These are phyloP conservation scores for Nitzschia sp. DNA, from an alignment of 108 stramenopile species.

Conservation along the genomic window DNA sequence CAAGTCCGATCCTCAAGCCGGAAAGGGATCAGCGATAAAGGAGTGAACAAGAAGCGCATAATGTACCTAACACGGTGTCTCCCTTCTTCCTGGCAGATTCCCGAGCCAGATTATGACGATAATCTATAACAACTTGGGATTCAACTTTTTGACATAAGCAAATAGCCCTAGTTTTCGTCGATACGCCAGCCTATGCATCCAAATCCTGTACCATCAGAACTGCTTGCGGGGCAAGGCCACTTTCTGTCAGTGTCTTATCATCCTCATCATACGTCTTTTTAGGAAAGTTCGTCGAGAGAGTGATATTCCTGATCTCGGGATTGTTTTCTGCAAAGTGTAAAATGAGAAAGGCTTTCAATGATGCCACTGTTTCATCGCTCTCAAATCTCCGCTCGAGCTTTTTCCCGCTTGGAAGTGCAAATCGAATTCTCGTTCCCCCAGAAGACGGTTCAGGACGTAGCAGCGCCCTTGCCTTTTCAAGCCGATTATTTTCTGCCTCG, in stretches of 20 bases:
- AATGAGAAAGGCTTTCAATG: conserved; percentile 68
- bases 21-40: background rate
- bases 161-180: no score
- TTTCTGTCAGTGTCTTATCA: conserved; percentile 61
- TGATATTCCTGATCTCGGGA: conserved; percentile 50
- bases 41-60: conserved; percentile 3
- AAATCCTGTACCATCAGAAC: conserved; percentile 90
- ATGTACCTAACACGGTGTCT: background rate
- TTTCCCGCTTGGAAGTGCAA: conserved; percentile 75
- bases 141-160: no score
- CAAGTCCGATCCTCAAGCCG: conserved; percentile 8
- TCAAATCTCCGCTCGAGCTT: conserved; percentile 78
- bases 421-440: conserved; percentile 60
- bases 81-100: background rate
- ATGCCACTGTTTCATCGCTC: conserved; percentile 55
- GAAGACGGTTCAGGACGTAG: conserved; percentile 37
- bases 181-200: conserved; percentile 85
- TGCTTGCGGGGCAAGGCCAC: conserved; percentile 73
- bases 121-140: no score
- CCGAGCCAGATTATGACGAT: background rate
- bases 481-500: conserved; percentile 43
- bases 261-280: conserved; percentile 58
- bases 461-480: conserved; percentile 46
- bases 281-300: conserved; percentile 77
- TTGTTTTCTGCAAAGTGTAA: conserved; percentile 70